phyloP scores from a whole-genome alignment of 345 rosid species.

The Sisymbrium altissimum region DNA sequence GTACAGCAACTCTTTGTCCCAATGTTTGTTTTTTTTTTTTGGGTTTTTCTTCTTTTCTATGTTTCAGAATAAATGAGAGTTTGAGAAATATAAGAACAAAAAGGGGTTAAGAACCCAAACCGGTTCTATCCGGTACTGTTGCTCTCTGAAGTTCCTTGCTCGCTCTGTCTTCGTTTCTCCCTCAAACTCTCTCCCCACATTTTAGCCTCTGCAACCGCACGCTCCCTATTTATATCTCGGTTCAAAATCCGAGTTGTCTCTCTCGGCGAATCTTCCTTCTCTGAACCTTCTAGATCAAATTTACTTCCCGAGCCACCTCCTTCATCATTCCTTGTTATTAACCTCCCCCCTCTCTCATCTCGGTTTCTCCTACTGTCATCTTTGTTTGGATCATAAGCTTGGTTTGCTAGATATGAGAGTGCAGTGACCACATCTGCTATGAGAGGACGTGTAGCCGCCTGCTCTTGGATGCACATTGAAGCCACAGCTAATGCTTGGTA shows the following conservation, averaged over 20 bases:
- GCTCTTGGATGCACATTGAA: slow-evolving; percentile 96
- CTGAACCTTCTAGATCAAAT: slow-evolving; percentile 77
- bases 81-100: slow-evolving; percentile 22
- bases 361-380: slow-evolving; percentile 50
- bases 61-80: slow-evolving; percentile 31
- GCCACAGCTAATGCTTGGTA: slow-evolving; percentile 97
- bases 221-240: slow-evolving; percentile 78
- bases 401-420: slow-evolving; percentile 88
- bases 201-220: slow-evolving; percentile 95
- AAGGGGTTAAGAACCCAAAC: slow-evolving; percentile 2
- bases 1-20: slow-evolving; percentile 29
- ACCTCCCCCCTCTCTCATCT: slow-evolving; percentile 55
- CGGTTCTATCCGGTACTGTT: slow-evolving; percentile 28
- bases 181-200: slow-evolving; percentile 97
- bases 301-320: slow-evolving; percentile 69
- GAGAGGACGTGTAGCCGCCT: slow-evolving; percentile 96
- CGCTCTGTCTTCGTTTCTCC: slow-evolving; percentile 77
- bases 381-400: slow-evolving; percentile 66
- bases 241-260: slow-evolving; percentile 65
- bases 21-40: neutral
- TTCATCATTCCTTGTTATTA: slow-evolving; percentile 58
- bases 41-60: slow-evolving; percentile 15
- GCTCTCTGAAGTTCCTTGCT: slow-evolving; percentile 45
- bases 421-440: slow-evolving; percentile 93
- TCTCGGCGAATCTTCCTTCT: slow-evolving; percentile 86